A percentile compares a stretch with the other conserved stretches of the same genome.
phyloP scores from a whole-genome alignment of 2,329 filamentous ascomycete genomes.

The Fusarium duplospermum region DNA sequence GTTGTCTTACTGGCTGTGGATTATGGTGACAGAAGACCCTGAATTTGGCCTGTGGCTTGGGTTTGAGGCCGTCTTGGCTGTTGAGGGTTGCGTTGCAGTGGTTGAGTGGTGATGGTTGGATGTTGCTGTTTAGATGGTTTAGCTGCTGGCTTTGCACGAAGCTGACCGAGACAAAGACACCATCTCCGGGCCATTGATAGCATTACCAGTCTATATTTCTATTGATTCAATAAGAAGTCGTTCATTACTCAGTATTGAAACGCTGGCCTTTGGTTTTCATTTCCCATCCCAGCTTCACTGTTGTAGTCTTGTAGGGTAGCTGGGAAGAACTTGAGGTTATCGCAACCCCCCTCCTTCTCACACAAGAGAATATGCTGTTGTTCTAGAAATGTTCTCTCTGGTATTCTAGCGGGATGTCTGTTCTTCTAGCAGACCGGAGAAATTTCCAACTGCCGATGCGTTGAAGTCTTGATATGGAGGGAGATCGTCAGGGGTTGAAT shows the following conservation, averaged over 20 bases:
- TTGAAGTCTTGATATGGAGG: neutral
- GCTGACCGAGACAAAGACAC: neutral
- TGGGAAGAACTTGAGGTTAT: neutral
- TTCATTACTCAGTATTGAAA: neutral
- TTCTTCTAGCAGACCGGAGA: neutral
- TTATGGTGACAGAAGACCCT: neutral
- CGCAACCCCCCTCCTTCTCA: neutral
- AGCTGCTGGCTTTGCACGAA: no score
- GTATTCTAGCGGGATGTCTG: neutral
- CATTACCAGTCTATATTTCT: fast-evolving
- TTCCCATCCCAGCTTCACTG: neutral
- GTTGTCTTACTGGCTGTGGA: neutral
- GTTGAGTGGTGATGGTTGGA: neutral
- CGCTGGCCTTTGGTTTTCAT: neutral
- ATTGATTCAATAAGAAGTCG: neutral
- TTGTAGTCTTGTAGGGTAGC: neutral
- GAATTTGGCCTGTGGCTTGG: neutral
- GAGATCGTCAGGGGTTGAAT: neutral
- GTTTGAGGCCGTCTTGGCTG: neutral
- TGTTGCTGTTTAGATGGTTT: neutral
- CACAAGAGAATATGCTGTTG: neutral
- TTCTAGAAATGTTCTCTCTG: neutral
- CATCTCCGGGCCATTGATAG: neutral
- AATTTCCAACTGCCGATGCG: neutral
- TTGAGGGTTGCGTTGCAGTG: neutral